These are phyloP conservation scores for Ceratobasidium sp. DNA, from an alignment of 1,284 basidiomycete species.

Conservation along the genomic window DNA sequence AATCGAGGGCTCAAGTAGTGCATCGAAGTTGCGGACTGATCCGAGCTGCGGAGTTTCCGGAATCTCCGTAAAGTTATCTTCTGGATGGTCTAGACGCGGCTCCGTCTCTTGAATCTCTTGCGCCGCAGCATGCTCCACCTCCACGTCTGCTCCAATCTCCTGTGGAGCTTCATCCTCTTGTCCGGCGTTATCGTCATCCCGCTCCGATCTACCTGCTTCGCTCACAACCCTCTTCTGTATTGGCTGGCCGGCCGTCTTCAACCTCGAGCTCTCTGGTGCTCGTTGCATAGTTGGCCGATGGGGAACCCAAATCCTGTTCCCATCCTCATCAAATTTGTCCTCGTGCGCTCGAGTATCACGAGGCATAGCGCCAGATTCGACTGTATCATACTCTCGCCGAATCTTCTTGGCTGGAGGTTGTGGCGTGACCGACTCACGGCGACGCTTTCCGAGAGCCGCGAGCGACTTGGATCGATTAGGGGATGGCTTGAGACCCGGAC, in stretches of 20 bases:
- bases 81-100: background rate
- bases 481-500: background rate
- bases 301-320: background rate
- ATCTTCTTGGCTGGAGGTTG: conserved; percentile 9
- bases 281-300: background rate
- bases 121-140: background rate
- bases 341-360: background rate
- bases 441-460: conserved; percentile 1
- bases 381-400: conserved; percentile 27
- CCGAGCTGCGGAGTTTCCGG: conserved; percentile 14
- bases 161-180: background rate
- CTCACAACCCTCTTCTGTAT: background rate
- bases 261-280: background rate
- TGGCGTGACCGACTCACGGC: conserved; percentile 5
- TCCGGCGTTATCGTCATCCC: background rate
- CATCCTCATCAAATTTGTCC: background rate
- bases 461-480: background rate
- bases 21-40: background rate
- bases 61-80: conserved; percentile 5
- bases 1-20: background rate
- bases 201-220: background rate
- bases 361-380: conserved; percentile 9
- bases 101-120: background rate
- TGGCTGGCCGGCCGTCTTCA: background rate
- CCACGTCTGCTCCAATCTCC: background rate